Conservation (phyloP, 495 filamentous ascomycete species). For the Xylaria curta region DNA sequence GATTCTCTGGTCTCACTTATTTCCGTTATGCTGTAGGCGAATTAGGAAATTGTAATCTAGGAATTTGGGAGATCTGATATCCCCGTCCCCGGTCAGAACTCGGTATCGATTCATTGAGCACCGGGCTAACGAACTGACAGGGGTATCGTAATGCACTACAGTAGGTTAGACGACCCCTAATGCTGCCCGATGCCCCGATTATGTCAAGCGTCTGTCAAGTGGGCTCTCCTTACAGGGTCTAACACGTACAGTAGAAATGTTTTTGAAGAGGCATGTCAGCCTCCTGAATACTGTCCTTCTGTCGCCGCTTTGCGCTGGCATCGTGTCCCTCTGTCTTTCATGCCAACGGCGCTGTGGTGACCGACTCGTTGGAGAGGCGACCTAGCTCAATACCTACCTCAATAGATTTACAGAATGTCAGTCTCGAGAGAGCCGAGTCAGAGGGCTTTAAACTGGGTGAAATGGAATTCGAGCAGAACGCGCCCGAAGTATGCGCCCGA, state of each 20-base stretch:
- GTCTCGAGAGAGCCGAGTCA: conserved; percentile 26
- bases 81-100: no score
- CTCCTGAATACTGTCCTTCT: conserved; percentile 11
- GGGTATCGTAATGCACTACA: no score
- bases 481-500: conserved; percentile 16
- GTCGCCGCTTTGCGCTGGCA: background rate
- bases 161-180: no score
- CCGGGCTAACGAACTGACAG: no score
- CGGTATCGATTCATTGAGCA: no score
- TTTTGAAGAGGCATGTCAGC: conserved; percentile 8
- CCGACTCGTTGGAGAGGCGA: background rate
- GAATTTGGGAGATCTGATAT: no score
- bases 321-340: background rate
- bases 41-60: no score
- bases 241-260: background rate
- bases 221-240: background rate
- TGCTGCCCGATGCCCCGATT: no score
- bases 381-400: no score
- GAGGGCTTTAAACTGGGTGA: conserved; percentile 23
- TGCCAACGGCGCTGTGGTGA: background rate
- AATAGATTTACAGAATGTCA: conserved; percentile 14
- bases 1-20: no score
- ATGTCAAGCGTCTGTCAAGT: conserved; percentile 6
- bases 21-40: no score
- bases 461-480: conserved; percentile 22